These are phyloP conservation scores for Beauveria scarabaeidicola DNA, from an alignment of 2,329 filamentous ascomycete genomes.

Conservation along the genomic window DNA sequence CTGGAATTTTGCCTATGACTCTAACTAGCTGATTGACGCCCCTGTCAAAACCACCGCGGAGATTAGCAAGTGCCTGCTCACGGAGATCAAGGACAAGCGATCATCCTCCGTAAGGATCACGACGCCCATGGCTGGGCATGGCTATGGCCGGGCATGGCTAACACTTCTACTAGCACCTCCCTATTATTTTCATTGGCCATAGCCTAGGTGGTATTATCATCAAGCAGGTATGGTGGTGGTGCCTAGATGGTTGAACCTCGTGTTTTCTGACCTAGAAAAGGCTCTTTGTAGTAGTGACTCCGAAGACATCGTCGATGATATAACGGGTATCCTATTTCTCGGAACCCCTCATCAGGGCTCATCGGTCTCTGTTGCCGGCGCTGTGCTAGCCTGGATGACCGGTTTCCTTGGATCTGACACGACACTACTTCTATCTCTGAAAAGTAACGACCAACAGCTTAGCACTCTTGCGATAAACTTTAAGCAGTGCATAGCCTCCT, in stretches of 20 bases:
- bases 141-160: not conserved
- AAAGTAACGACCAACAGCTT: too few species aligned
- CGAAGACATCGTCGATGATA: conserved; percentile 11
- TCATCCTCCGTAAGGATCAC: not conserved
- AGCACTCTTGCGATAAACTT: conserved; percentile 1
- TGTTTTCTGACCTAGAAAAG: not conserved
- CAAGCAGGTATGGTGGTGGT: conserved; percentile 13
- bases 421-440: too few species aligned
- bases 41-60: conserved; percentile 14
- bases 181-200: conserved; percentile 17
- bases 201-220: conserved; percentile 18
- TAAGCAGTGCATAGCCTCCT: too few species aligned
- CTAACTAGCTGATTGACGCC: conserved; percentile 16
- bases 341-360: conserved; percentile 15
- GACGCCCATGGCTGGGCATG: not conserved
- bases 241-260: not conserved
- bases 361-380: conserved; percentile 3
- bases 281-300: conserved; percentile 6
- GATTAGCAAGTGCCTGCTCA: conserved; percentile 13
- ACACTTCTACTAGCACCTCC: conserved; percentile 10
- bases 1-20: conserved; percentile 16
- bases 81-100: conserved; percentile 3
- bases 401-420: too few species aligned
- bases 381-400: too few species aligned
- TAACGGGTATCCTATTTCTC: conserved; percentile 14